Conservation (phyloP, 257 asterid species). For the Haberlea rhodopensis region DNA sequence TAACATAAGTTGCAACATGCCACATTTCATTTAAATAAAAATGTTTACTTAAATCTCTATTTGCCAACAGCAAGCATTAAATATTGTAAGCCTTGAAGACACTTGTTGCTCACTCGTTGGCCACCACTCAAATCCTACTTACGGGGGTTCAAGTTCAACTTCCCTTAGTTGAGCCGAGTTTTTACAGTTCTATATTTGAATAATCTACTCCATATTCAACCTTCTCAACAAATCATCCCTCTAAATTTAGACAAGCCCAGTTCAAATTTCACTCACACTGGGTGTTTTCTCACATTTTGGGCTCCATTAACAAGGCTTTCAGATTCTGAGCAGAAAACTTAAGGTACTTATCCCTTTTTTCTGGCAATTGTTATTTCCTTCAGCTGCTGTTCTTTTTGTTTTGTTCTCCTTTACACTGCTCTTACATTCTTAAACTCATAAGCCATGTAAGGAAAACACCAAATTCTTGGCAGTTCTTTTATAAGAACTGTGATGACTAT, state of each 20-base stretch:
- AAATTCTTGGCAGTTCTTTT: neutral
- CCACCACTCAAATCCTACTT: slow-evolving; percentile 16
- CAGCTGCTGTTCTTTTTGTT: neutral
- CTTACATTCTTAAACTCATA: no score
- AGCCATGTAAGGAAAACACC: neutral
- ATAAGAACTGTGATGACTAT: neutral
- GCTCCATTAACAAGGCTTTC: neutral
- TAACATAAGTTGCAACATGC: no score
- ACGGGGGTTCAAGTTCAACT: neutral
- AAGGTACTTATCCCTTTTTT: neutral
- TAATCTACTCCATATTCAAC: neutral
- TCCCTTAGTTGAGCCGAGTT: neutral
- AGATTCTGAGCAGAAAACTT: neutral
- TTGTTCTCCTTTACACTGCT: neutral
- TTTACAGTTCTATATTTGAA: neutral
- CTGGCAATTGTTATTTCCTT: neutral
- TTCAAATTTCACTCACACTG: neutral
- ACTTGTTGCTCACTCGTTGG: neutral
- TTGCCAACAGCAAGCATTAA: neutral
- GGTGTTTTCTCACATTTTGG: neutral
- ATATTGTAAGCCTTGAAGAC: neutral
- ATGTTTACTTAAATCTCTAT: no score
- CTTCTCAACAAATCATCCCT: neutral
- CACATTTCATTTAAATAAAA: no score
- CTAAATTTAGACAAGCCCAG: neutral